These are phyloP conservation scores for Akebia trifoliata DNA, from an alignment of 164 flowering plant species.

Conservation along the genomic window DNA sequence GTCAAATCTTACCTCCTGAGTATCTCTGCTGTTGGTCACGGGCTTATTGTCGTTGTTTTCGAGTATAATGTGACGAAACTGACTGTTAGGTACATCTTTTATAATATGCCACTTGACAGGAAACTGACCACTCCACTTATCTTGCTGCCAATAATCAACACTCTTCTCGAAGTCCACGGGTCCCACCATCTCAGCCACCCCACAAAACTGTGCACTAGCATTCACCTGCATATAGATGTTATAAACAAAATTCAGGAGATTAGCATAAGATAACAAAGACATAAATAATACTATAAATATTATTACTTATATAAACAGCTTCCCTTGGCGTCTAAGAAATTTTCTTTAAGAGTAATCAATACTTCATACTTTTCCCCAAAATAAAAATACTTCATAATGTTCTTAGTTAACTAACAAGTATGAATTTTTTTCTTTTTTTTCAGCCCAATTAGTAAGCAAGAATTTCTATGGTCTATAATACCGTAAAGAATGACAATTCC, in stretches of 20 bases:
- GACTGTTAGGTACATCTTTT: conserved; percentile 90
- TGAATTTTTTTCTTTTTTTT: too few species aligned
- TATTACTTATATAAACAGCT: too few species aligned
- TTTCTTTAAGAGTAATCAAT: too few species aligned
- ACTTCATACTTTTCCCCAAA: too few species aligned
- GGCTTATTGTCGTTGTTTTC: conserved; percentile 97
- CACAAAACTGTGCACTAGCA: conserved; percentile 96
- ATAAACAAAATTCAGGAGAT: neutral
- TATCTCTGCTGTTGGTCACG: conserved; percentile 92
- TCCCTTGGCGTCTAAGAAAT: too few species aligned
- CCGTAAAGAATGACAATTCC: too few species aligned
- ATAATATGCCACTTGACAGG: conserved; percentile 92
- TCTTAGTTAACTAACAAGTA: too few species aligned
- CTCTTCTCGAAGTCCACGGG: conserved; percentile 85
- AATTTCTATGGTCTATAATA: too few species aligned
- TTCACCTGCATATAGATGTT: conserved; percentile 59
- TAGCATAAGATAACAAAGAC: neutral
- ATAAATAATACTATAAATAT: neutral
- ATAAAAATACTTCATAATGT: too few species aligned
- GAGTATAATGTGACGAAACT: conserved; percentile 78
- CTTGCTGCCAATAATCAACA: conserved; percentile 96
- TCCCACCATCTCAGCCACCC: conserved; percentile 95
- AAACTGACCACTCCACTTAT: conserved; percentile 94
- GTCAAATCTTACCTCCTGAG: conserved; percentile 70
- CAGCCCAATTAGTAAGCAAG: too few species aligned